These are phyloP conservation scores for Colletotrichum camelliae DNA, from an alignment of 2,329 filamentous ascomycete genomes.

Conservation along the genomic window DNA sequence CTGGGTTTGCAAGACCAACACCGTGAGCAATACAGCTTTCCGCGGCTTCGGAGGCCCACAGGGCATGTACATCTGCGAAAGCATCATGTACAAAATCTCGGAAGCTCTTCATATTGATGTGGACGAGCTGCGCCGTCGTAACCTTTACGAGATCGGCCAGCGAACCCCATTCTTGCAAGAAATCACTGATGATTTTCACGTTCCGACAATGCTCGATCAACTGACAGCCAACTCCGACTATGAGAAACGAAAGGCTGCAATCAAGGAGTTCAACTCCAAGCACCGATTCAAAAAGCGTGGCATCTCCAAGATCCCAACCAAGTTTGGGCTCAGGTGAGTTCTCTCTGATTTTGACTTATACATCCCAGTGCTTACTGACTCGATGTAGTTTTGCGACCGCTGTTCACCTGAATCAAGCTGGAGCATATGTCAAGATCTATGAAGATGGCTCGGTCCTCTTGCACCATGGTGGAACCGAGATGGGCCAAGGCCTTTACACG, in stretches of 20 bases:
- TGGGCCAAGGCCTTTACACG: background rate
- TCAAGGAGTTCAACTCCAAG: background rate
- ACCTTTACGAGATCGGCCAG: background rate
- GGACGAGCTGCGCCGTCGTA: background rate
- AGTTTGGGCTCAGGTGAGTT: background rate
- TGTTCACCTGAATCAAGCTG: background rate
- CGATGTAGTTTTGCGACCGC: background rate
- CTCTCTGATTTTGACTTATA: background rate
- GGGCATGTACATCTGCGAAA: background rate
- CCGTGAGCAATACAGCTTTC: background rate
- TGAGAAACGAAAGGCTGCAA: background rate
- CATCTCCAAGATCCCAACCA: background rate
- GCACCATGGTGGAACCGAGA: background rate
- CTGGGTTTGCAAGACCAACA: background rate
- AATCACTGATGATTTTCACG: background rate
- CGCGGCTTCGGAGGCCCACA: background rate
- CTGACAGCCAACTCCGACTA: background rate
- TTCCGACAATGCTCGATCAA: background rate
- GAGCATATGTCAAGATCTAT: background rate
- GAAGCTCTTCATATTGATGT: background rate
- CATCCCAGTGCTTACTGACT: background rate
- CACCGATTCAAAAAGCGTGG: background rate
- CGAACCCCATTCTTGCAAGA: background rate
- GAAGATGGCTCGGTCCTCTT: background rate
- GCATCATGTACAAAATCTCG: background rate